phyloP scores from a whole-genome alignment of 2,329 filamentous ascomycete species.

The Cytospora piceicola region DNA sequence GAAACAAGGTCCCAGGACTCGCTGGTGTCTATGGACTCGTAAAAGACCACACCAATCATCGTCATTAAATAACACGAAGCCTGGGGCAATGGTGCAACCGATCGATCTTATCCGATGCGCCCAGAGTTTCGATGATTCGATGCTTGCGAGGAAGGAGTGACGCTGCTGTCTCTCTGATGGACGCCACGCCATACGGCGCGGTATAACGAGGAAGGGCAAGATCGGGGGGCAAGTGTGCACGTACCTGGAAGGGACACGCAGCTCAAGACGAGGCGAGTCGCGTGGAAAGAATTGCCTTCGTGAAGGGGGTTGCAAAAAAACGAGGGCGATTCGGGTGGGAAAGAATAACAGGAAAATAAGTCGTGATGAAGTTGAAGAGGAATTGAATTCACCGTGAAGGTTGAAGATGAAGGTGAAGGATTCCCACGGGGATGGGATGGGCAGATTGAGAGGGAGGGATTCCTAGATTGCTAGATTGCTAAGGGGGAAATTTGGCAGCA shows the following conservation, averaged over 20 bases:
- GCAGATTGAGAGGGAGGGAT: constrained; percentile 3
- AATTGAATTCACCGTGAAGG: constrained; percentile 23
- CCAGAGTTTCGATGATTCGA: neutral
- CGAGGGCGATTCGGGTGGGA: constrained; percentile 20
- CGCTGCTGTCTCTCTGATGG: neutral
- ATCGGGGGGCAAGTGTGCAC: constrained; percentile 8
- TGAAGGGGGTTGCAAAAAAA: constrained; percentile 14
- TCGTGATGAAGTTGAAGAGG: constrained; percentile 28
- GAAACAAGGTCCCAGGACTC: neutral
- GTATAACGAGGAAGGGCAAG: constrained; percentile 7
- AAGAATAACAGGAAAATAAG: constrained; percentile 25
- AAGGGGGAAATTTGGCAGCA: constrained; percentile 26
- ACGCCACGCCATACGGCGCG: neutral
- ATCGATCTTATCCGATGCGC: constrained; percentile 5
- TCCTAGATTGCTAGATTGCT: constrained; percentile 1
- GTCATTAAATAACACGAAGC: neutral
- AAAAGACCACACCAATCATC: neutral
- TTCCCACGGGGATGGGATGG: constrained; percentile 1
- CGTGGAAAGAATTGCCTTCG: constrained; percentile 18
- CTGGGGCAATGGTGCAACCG: neutral
- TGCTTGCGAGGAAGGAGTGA: constrained; percentile 7
- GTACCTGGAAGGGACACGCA: constrained; percentile 32
- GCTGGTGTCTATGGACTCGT: neutral
- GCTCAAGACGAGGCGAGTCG: constrained; percentile 27
- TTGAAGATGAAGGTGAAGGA: constrained; percentile 24